These are phyloP conservation scores for Arthrobotrys musiformis DNA, from an alignment of 2,329 filamentous ascomycete genomes.

Conservation along the genomic window DNA sequence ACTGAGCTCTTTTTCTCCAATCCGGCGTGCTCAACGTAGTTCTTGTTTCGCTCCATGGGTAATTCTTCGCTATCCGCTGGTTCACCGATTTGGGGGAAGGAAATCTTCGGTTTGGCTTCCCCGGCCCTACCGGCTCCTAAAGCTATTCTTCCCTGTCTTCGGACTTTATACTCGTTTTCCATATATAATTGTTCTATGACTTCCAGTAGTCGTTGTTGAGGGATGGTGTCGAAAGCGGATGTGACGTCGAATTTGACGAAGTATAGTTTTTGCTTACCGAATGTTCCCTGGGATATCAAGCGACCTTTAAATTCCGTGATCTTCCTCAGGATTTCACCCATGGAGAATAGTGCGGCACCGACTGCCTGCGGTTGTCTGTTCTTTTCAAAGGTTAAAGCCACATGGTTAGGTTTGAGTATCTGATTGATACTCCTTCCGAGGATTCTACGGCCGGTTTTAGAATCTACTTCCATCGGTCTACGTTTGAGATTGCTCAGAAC, in stretches of 20 bases:
- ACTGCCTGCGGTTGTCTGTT: constrained; percentile 72
- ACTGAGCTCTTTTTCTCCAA: constrained; percentile 73
- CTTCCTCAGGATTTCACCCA: constrained; percentile 80
- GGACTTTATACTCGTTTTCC: constrained; percentile 72
- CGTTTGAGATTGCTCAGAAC: constrained; percentile 88
- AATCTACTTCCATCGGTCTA: constrained; percentile 66
- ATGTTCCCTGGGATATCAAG: constrained; percentile 62
- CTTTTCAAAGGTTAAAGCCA: constrained; percentile 81
- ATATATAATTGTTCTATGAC: constrained; percentile 66
- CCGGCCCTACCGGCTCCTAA: constrained; percentile 67
- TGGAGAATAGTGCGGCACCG: constrained; percentile 83
- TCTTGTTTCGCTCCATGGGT: constrained; percentile 60
- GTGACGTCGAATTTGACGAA: constrained; percentile 94
- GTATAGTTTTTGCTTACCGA: constrained; percentile 69
- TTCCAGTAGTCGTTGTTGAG: constrained; percentile 77
- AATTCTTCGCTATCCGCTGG: constrained; percentile 56
- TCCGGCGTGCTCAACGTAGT: constrained; percentile 58
- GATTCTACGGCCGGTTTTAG: constrained; percentile 59
- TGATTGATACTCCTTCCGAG: constrained; percentile 76
- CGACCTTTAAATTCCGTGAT: constrained; percentile 75
- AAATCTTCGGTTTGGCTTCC: constrained; percentile 57
- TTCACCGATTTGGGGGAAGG: constrained; percentile 43
- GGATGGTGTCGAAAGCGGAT: constrained; percentile 94
- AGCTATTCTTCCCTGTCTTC: constrained; percentile 62
- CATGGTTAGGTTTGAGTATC: constrained; percentile 78